Percentiles rank a stretch among this genome's conserved stretches.
These are phyloP conservation scores for Massarina eburnea DNA, from an alignment of 2,329 filamentous ascomycete species.

Conservation along the genomic window DNA sequence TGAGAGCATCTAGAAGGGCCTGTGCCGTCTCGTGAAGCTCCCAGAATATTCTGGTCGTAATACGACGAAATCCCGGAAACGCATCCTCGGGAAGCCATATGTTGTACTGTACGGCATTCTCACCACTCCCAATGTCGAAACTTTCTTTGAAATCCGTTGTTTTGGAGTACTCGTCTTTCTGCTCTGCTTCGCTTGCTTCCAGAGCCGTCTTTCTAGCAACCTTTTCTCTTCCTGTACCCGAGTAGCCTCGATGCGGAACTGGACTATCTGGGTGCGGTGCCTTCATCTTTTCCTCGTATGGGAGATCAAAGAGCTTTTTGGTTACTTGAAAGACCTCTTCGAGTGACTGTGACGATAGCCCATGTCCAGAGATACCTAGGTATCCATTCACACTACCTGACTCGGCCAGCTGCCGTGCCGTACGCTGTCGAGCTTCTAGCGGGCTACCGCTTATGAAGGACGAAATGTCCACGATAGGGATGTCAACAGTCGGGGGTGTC, in stretches of 20 bases:
- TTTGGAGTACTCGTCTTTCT: conserved; percentile 39
- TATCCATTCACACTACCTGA: too few relatives aligned
- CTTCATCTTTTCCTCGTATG: conserved; percentile 48
- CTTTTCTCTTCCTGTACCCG: too few relatives aligned
- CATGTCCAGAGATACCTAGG: too few relatives aligned
- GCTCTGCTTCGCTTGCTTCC: conserved; percentile 38
- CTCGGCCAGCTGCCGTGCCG: too few relatives aligned
- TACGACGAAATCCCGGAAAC: conserved; percentile 49
- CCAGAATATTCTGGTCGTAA: conserved; percentile 55
- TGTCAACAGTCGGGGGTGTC: too few relatives aligned
- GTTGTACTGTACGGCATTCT: conserved; percentile 48
- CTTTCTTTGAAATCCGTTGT: conserved; percentile 53
- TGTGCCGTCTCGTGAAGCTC: conserved; percentile 47
- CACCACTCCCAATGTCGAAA: conserved; percentile 52
- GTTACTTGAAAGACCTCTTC: conserved; percentile 50
- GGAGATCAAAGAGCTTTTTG: conserved; percentile 49
- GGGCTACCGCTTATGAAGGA: too few relatives aligned
- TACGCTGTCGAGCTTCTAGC: too few relatives aligned
- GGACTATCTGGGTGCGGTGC: too few relatives aligned
- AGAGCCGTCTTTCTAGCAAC: too few relatives aligned
- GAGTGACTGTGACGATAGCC: too few relatives aligned
- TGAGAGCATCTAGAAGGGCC: conserved; percentile 49
- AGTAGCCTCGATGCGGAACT: too few relatives aligned
- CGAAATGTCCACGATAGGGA: too few relatives aligned
- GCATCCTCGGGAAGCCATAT: conserved; percentile 52